Evolutionary conservation across 352 stramenopile genomes (phyloP).

Genomic region (Elongisporangium prolatum): DNA sequence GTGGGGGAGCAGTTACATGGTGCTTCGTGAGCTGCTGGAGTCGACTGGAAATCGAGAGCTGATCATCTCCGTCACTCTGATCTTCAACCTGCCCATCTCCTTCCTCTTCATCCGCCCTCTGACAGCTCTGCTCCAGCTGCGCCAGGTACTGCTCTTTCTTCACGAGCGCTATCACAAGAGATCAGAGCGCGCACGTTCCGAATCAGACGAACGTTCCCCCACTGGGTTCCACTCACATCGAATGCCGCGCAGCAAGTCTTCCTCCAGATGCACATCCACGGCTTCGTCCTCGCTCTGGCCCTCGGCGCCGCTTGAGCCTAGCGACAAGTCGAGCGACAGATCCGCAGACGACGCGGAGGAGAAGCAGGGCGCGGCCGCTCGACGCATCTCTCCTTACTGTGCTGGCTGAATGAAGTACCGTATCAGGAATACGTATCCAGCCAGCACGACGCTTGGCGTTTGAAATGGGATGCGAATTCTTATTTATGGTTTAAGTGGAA

Average conservation of each 20-base stretch:
- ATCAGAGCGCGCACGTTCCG: background rate
- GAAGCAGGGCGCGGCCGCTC: background rate
- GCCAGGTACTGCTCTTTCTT: constrained; percentile 27
- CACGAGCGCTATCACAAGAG: constrained; percentile 13
- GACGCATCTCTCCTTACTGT: background rate
- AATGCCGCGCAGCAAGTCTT: constrained; percentile 16
- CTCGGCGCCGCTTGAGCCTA: background rate
- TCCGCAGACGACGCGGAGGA: background rate
- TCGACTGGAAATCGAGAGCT: background rate
- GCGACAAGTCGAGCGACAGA: background rate
- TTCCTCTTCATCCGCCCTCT: constrained; percentile 6
- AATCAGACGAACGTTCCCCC: background rate
- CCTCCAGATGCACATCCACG: constrained; percentile 13
- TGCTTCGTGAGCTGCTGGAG: background rate
- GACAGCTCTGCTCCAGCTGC: constrained; percentile 16
- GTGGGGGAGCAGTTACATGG: too few relatives aligned
- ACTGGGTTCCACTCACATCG: constrained; percentile 6
- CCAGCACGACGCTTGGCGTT: background rate
- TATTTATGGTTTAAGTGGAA: background rate
- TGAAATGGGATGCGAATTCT: background rate
- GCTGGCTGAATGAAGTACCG: background rate
- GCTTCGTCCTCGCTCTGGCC: constrained; percentile 1
- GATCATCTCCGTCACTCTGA: background rate
- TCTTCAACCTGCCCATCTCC: constrained; percentile 4
- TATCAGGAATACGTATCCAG: background rate